Evolutionary conservation across 73 alveolate species (phyloP).

Genomic region (Tetrahymena borealis): DNA sequence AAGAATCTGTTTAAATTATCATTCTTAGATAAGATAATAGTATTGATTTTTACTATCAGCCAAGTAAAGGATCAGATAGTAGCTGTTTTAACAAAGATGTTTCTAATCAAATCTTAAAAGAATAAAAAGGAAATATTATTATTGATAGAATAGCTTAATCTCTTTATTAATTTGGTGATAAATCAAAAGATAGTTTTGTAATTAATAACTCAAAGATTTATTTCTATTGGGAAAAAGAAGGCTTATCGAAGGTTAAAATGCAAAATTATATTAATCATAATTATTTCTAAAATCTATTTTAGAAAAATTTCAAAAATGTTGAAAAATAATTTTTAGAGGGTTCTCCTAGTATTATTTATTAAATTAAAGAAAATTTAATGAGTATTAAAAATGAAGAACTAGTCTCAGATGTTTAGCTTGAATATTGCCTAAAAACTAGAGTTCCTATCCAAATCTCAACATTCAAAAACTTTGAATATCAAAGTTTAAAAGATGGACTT

Average conservation of each 20-base stretch:
- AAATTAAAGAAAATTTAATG: background rate
- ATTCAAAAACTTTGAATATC: background rate
- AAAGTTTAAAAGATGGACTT: background rate
- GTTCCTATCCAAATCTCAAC: background rate
- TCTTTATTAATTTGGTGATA: background rate
- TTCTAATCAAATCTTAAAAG: too few species aligned
- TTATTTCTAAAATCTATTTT: too few species aligned
- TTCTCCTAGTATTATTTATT: background rate
- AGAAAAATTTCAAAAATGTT: too few species aligned
- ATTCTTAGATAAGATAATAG: too few species aligned
- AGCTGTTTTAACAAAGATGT: too few species aligned
- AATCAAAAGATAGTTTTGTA: background rate
- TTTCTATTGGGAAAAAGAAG: background rate
- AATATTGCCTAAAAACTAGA: background rate
- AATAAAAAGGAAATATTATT: background rate
- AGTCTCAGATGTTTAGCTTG: background rate
- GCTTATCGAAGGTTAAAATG: too few species aligned
- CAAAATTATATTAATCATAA: too few species aligned
- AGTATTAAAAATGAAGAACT: background rate
- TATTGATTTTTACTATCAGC: too few species aligned
- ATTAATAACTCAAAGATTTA: background rate
- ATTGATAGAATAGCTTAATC: background rate
- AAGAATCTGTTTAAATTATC: too few species aligned
- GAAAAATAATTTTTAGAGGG: too few species aligned
- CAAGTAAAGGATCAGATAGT: too few species aligned